Conservation (phyloP, 441 rosid species). For the Brassica balearica region DNA sequence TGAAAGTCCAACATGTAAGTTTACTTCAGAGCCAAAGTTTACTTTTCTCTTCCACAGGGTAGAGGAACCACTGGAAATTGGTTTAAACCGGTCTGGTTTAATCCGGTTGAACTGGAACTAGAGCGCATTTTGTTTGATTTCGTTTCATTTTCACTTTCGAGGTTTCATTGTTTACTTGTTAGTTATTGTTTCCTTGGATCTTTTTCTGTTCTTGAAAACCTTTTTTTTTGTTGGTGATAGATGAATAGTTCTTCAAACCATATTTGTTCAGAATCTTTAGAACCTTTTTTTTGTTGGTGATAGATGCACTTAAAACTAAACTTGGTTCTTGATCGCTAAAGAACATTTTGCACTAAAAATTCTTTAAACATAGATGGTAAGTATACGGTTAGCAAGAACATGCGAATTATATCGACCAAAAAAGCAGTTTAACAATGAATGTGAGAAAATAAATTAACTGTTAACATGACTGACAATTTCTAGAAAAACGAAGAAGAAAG, state of each 20-base stretch:
- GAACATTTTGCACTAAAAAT: background rate
- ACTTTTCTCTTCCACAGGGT: background rate
- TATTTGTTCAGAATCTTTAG: background rate
- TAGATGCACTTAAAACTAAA: background rate
- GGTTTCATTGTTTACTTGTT: constrained; percentile 1
- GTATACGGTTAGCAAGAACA: background rate
- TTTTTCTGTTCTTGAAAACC: background rate
- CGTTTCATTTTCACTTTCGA: background rate
- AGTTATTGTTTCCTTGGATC: background rate
- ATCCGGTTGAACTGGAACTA: constrained; percentile 7
- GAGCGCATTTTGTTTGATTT: background rate
- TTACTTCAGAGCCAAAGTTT: background rate
- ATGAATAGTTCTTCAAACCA: background rate
- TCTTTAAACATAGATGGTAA: background rate
- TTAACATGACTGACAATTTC: background rate
- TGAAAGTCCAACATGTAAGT: background rate
- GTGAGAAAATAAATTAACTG: background rate
- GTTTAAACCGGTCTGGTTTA: background rate
- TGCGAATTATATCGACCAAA: background rate
- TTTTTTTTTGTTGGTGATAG: background rate
- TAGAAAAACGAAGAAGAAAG: background rate
- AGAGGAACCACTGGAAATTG: constrained; percentile 4
- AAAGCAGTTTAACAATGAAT: background rate
- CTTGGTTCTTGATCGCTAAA: background rate
- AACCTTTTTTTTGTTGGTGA: background rate